Conservation (phyloP, 2,329 filamentous ascomycete genomes). For the Pseudogymnoascus destructans region DNA sequence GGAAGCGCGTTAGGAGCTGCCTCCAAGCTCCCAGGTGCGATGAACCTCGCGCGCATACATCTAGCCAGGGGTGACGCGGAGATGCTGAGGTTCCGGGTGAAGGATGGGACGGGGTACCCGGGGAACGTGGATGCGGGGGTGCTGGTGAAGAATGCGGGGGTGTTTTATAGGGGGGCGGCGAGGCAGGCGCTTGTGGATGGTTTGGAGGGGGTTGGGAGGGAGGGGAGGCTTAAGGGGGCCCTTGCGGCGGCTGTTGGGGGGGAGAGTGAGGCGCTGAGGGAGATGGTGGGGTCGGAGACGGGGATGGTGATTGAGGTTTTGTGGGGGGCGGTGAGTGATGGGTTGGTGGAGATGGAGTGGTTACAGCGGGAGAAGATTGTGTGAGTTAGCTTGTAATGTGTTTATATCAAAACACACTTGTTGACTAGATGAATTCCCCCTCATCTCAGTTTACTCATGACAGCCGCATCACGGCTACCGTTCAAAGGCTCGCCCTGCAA, state of each 20-base stretch:
- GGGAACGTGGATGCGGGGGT: conserved; percentile 33
- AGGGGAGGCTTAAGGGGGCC: conserved; percentile 35
- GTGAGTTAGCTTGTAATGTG: neutral
- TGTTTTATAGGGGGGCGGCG: conserved; percentile 41
- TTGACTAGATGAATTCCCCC: neutral
- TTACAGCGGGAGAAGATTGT: neutral
- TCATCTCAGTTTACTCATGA: neutral
- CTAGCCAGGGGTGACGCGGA: conserved; percentile 42
- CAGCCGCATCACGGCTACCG: neutral
- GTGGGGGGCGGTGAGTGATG: conserved; percentile 40
- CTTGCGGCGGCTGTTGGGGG: conserved; percentile 34
- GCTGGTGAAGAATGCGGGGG: conserved; percentile 41
- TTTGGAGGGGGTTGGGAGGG: conserved; percentile 27
- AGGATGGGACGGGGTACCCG: conserved; percentile 31
- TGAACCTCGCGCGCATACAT: conserved; percentile 40
- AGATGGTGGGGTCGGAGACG: conserved; percentile 25
- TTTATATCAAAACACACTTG: neutral
- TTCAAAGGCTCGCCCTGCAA: neutral
- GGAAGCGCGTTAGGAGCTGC: conserved; percentile 37
- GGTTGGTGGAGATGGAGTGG: conserved; percentile 27
- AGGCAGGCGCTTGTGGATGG: conserved; percentile 27
- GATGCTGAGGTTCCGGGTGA: conserved; percentile 39
- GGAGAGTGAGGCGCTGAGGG: conserved; percentile 29
- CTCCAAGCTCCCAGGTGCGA: conserved; percentile 35
- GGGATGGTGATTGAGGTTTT: conserved; percentile 32